Evolutionary conservation across 257 asterid genomes (phyloP).

Genomic region (Fraxinus cuspidata): DNA sequence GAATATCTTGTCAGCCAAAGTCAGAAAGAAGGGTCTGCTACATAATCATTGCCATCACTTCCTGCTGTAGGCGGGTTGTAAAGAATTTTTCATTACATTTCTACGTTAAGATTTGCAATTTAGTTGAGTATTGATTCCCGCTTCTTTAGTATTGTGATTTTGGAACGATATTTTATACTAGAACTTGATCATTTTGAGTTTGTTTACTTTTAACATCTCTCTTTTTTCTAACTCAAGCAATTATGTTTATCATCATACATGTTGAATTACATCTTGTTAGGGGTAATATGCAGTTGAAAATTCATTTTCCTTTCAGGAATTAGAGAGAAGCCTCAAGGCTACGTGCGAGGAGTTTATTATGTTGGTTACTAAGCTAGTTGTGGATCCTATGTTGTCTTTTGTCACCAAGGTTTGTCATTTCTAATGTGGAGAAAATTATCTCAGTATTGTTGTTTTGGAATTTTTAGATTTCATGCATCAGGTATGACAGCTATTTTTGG

Average conservation of each 20-base stretch:
- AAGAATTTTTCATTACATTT: background rate
- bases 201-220: conserved; percentile 6
- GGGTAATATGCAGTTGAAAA: conserved; percentile 20
- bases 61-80: background rate
- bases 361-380: conserved; percentile 95
- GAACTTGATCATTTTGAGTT: background rate
- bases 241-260: conserved; percentile 6
- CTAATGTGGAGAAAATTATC: background rate
- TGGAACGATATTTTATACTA: background rate
- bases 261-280: conserved; percentile 6
- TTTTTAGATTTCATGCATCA: background rate
- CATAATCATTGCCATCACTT: background rate
- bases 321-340: conserved; percentile 94
- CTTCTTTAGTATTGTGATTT: background rate
- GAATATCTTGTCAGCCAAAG: conserved; percentile 11
- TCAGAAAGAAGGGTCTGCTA: background rate
- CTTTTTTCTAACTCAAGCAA: conserved; percentile 22
- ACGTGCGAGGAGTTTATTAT: conserved; percentile 97
- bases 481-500: background rate
- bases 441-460: conserved; percentile 1
- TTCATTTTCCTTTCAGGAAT: conserved; percentile 60
- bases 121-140: background rate
- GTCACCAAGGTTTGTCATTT: conserved; percentile 73
- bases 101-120: conserved; percentile 10
- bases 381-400: conserved; percentile 95